Evolutionary conservation across 306 rosid species (phyloP).

Genomic region (Hylodesmum podocarpum): DNA sequence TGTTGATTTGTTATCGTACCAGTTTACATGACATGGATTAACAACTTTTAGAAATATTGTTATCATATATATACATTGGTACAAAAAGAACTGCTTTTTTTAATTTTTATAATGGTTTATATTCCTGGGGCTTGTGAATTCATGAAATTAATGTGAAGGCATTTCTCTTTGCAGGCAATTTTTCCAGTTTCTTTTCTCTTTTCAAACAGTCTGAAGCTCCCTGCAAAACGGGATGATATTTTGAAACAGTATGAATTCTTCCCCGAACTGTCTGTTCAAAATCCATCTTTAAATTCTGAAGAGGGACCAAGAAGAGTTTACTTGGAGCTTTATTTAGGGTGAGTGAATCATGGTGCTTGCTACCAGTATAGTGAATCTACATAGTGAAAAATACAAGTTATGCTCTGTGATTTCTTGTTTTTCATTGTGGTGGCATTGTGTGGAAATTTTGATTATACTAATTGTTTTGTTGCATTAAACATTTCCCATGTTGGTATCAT

Average conservation of each 20-base stretch:
- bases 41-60: not conserved
- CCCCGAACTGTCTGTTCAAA: constrained; percentile 54
- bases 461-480: not conserved
- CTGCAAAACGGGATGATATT: constrained; percentile 49
- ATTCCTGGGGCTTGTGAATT: not conserved
- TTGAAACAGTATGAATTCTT: constrained; percentile 55
- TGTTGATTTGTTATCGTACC: not conserved
- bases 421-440: not conserved
- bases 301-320: constrained; percentile 62
- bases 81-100: not conserved
- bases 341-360: constrained; percentile 39
- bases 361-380: constrained; percentile 5
- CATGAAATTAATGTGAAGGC: constrained; percentile 24
- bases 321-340: constrained; percentile 91
- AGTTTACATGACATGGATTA: not conserved
- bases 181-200: constrained; percentile 84
- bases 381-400: constrained; percentile 2
- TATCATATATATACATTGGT: not conserved
- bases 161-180: constrained; percentile 60
- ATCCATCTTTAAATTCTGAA: constrained; percentile 42
- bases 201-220: constrained; percentile 84
- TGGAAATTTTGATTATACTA: constrained; percentile 14
- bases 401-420: constrained; percentile 22
- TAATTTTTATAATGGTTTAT: not conserved
- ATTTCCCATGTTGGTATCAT: not conserved